Percentiles rank a stretch among this genome's conserved stretches.
These are phyloP conservation scores for Termitomyces sp. DNA, from an alignment of 768 basidiomycete species.

Conservation along the genomic window DNA sequence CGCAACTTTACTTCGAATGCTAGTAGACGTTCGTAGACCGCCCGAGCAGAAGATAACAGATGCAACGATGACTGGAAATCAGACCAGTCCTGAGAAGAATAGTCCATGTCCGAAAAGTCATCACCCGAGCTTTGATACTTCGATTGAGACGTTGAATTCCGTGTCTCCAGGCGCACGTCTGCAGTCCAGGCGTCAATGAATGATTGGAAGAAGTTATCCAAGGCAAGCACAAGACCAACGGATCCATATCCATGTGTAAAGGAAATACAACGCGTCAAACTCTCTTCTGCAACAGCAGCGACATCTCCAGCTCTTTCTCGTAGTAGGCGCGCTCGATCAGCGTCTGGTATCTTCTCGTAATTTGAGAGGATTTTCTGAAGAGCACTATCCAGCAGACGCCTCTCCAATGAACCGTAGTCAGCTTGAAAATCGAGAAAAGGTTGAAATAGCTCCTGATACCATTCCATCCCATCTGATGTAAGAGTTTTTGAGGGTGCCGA, in stretches of 20 bases:
- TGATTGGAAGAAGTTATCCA: slow-evolving; percentile 64
- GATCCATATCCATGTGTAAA: slow-evolving; percentile 92
- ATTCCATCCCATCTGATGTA: slow-evolving; percentile 44
- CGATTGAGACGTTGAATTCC: slow-evolving; percentile 20
- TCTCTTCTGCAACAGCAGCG: slow-evolving; percentile 75
- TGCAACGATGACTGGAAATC: slow-evolving; percentile 80
- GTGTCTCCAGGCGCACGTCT: slow-evolving; percentile 36
- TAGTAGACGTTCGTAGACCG: slow-evolving; percentile 60
- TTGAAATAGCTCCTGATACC: slow-evolving; percentile 92
- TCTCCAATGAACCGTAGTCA: slow-evolving; percentile 78
- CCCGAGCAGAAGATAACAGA: slow-evolving; percentile 74
- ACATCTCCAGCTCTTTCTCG: slow-evolving; percentile 73
- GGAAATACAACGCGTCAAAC: slow-evolving; percentile 61
- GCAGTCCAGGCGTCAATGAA: slow-evolving; percentile 66
- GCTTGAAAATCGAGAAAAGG: slow-evolving; percentile 90
- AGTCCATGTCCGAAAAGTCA: slow-evolving; percentile 79
- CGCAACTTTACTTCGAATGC: slow-evolving; percentile 69
- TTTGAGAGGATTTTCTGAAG: slow-evolving; percentile 42
- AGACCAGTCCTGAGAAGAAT: slow-evolving; percentile 84
- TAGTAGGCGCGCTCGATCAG: slow-evolving; percentile 57
- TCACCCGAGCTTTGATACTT: slow-evolving; percentile 34
- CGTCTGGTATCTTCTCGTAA: slow-evolving; percentile 31
- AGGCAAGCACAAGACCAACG: slow-evolving; percentile 61
- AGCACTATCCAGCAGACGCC: slow-evolving; percentile 54
- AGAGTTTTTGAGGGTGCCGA: slow-evolving; percentile 19